Evolutionary conservation across 1,284 basidiomycete genomes (phyloP), one percentile per base, ranked within the genome.

Genomic region (Trichosporon coremiiforme): DNA sequence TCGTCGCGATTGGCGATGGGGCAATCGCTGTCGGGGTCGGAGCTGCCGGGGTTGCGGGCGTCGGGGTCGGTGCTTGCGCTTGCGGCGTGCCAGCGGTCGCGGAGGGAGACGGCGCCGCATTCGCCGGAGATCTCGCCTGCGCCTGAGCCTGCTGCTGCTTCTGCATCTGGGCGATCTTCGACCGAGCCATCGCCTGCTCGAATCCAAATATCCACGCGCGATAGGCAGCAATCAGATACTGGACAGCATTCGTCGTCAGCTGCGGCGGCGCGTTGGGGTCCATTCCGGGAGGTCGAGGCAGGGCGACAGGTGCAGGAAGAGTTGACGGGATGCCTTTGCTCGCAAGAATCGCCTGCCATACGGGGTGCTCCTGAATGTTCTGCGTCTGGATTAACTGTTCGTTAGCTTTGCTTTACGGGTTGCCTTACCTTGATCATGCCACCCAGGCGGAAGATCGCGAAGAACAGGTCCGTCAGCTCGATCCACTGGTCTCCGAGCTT

Each of bases 161-260:
- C 38, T 74, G 70, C 50, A 71, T 50, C 5, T 66, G 65, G 1
- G 69, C 73, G 3, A 70, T 36, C 41, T 75, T 75, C 25, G 70
- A 66, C 2, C 73, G 67, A 17, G 69, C 53, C 79, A 80, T 80
- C 31, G 79, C 77, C 53, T 75, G 70, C 66, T 82, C 79, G 53
- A 82, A 82, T 2, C 74, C 75, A 63, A 77, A 75, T 7, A 82
- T 68, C 74, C 77, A 80, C 15, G 78, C 76, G 25, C 76, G 68
- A 67, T 80, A 81, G 0, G 71, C 76, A 0, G 72, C 72, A n/a
- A 78, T 67, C 38, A 82, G 68, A 66, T 76, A 82, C 57, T 76
- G 75, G 31, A 78, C 71, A 0, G 80, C 71, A 64, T 74, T 74
- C 35, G 74, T 78, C 9, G 79, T 80, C 68, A 68, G 70, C 22